These are phyloP conservation scores for Aspergillus transmontanensis DNA, from an alignment of 2,329 filamentous ascomycete genomes.

Conservation along the genomic window DNA sequence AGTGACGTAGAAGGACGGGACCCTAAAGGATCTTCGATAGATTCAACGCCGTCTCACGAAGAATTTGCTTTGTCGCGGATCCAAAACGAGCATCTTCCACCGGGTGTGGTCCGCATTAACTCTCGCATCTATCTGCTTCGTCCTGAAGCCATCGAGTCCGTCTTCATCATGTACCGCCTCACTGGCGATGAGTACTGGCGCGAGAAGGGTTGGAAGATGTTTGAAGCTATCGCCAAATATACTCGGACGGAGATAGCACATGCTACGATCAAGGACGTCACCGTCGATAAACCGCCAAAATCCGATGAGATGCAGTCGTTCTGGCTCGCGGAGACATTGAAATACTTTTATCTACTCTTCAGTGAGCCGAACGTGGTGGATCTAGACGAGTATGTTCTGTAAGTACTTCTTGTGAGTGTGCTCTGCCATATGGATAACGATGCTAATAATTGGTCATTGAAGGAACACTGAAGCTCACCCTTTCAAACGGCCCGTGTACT, in stretches of 20 bases:
- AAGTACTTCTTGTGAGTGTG: conserved; percentile 24
- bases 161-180: conserved; percentile 76
- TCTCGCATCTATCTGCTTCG: conserved; percentile 45
- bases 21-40: conserved; percentile 10
- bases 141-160: conserved; percentile 78
- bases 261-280: conserved; percentile 69
- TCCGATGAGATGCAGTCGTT: conserved; percentile 74
- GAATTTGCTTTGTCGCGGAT: conserved; percentile 44
- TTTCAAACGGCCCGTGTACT: conserved; percentile 26
- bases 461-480: conserved; percentile 32
- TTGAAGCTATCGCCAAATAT: conserved; percentile 61
- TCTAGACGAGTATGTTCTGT: conserved; percentile 52
- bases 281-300: conserved; percentile 46
- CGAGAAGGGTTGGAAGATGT: conserved; percentile 75
- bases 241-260: conserved; percentile 66
- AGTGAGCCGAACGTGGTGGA: conserved; percentile 47
- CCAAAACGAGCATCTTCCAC: conserved; percentile 46
- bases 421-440: not conserved
- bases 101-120: conserved; percentile 44
- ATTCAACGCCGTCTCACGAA: conserved; percentile 37
- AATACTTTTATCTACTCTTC: conserved; percentile 52
- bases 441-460: not conserved
- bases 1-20: conserved; percentile 8
- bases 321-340: conserved; percentile 61
- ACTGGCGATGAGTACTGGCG: conserved; percentile 68